These are phyloP conservation scores for Clitopilus hobsonii DNA, from an alignment of 768 basidiomycete genomes.

Conservation along the genomic window DNA sequence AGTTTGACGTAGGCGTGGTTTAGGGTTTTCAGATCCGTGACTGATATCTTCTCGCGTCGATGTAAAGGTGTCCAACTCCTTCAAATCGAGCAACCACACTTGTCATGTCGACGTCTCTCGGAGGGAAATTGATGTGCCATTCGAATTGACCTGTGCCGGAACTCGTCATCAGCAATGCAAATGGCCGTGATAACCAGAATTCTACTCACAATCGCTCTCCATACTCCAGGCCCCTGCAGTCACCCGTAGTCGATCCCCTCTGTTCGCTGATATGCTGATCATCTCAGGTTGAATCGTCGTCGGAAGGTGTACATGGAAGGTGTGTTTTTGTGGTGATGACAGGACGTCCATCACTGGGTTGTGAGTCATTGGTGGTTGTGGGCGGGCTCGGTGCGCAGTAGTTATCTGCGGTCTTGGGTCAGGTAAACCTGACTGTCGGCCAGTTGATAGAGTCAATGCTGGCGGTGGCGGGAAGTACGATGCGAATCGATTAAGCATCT, in stretches of 20 bases:
- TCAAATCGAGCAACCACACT: conserved; percentile 47
- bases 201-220: conserved; percentile 51
- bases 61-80: conserved; percentile 38
- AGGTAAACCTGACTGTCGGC: conserved; percentile 11
- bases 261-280: conserved; percentile 60
- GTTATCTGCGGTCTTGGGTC: conserved; percentile 12
- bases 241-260: conserved; percentile 50
- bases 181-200: not conserved
- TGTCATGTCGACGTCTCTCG: conserved; percentile 50
- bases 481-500: conserved; percentile 23
- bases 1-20: not conserved
- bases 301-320: conserved; percentile 45
- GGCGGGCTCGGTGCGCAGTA: conserved; percentile 20
- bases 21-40: not conserved
- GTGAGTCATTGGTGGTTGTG: conserved; percentile 20
- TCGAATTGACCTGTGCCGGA: conserved; percentile 48
- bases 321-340: conserved; percentile 35
- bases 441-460: conserved; percentile 13
- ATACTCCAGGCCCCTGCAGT: conserved; percentile 62
- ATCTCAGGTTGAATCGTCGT: conserved; percentile 48
- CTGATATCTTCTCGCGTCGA: conserved; percentile 33
- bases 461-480: conserved; percentile 24
- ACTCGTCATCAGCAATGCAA: not conserved
- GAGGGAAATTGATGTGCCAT: conserved; percentile 53
- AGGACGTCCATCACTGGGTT: conserved; percentile 43